Evolutionary conservation across 2,329 filamentous ascomycete species (phyloP), one percentile per base, ranked within the genome.

Genomic region (Aspergillus transmontanensis): DNA sequence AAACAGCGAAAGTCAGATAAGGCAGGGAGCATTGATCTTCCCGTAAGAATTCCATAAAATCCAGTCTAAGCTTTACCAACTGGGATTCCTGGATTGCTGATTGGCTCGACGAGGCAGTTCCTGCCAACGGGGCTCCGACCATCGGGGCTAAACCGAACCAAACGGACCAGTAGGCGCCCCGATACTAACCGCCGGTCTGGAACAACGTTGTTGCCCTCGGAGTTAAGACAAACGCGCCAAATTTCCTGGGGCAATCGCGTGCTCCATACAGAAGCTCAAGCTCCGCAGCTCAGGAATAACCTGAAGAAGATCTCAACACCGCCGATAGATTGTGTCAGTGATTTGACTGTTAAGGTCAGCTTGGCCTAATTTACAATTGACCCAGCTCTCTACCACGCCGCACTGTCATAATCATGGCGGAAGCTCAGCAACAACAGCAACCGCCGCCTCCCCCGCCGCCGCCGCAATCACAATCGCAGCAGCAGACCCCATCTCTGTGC

Each of bases 401-500:
- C 32, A 55, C 4, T 11, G 28, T 36, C 43, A 50, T 41, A 61
- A 67, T 36, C 30, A 77, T 77, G 75, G 66, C 71, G 16, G 75
- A 77, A 50, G 64, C 58, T 58, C 72, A 72, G 64, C 65, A 68
- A 55, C 69, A 60, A 55, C 72, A 73, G 64, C 65, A 68, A 56
- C 69, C 67, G 48, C 66, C 57, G 45, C 61, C 64, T 21, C 61
- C 64, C 48, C 54, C 62, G 61, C 74, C 68, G 58, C 71, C 63
- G 63, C 74, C 68, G 57, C 71, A 59, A 59, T 60, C 60, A 32
- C 70, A 65, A 55, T 61, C 67, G 34, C 67, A 69, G 48, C 69
- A 74, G 41, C 71, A 71, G 57, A 62, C 73, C 60, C 56, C 69
- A 28, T 70, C 70, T 36, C 66, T 71, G 61, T 85, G 85, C 6